phyloP scores from a whole-genome alignment of 345 rosid species.

The Leavenworthia alabamica region DNA sequence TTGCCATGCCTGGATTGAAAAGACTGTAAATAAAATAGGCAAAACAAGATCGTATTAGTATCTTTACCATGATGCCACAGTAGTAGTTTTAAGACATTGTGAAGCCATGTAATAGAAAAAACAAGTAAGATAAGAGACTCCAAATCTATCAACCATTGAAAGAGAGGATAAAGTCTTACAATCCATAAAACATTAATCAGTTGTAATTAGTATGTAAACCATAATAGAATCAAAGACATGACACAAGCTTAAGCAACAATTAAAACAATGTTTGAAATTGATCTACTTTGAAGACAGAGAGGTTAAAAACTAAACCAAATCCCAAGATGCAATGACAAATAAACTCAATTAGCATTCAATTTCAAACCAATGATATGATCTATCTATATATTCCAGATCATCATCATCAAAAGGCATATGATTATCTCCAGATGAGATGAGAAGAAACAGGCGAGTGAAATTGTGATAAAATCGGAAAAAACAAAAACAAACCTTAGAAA shows the following conservation, averaged over 20 bases:
- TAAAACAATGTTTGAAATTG: constrained; percentile 1
- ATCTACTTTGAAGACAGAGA: neutral
- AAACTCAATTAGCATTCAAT: neutral
- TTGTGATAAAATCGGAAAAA: neutral
- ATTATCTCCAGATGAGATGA: no score
- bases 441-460: neutral
- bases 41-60: neutral
- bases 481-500: constrained; percentile 46
- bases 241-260: neutral
- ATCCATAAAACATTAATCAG: neutral
- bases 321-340: neutral
- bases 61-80: neutral
- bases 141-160: neutral
- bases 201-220: neutral
- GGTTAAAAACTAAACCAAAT: neutral
- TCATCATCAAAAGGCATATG: neutral
- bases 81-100: neutral
- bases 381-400: constrained; percentile 1
- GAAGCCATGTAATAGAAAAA: neutral
- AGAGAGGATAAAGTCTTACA: neutral
- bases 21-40: constrained; percentile 41
- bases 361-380: neutral
- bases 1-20: constrained; percentile 90
- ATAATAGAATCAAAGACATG: neutral
- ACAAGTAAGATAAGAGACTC: neutral